Percentiles rank a stretch among this genome's conserved stretches.
Evolutionary conservation across 2,329 filamentous ascomycete species (phyloP).

Genomic region (Lecanicillium sp.): DNA sequence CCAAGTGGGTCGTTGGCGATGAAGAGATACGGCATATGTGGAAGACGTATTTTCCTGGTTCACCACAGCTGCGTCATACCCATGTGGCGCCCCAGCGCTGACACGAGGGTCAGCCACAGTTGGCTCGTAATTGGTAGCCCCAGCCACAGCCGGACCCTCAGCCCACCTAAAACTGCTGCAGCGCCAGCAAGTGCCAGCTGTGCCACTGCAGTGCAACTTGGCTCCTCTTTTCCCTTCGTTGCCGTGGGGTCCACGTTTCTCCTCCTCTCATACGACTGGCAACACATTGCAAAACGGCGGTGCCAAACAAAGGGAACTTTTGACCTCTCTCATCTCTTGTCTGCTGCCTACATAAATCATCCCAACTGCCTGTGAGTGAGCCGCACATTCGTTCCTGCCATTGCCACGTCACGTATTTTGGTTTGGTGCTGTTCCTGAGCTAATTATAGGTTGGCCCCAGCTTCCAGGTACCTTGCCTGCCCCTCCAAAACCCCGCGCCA

Average conservation of each 20-base stretch:
- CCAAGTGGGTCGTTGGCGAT: too few species aligned
- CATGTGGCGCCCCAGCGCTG: too few species aligned
- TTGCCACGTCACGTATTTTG: neutral
- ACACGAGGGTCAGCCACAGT: too few species aligned
- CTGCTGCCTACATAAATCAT: neutral
- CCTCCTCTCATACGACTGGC: slow-evolving; percentile 1
- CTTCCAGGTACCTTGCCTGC: neutral
- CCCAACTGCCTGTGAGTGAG: neutral
- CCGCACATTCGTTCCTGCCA: too few species aligned
- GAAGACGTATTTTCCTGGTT: too few species aligned
- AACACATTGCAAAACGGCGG: neutral
- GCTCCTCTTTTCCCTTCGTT: slow-evolving; percentile 6
- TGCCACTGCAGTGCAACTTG: too few species aligned
- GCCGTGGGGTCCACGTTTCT: slow-evolving; percentile 5
- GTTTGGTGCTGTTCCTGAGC: neutral
- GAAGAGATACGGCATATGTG: too few species aligned
- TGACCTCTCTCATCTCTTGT: neutral
- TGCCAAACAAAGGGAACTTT: neutral
- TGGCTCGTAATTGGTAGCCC: too few species aligned
- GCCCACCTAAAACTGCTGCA: too few species aligned
- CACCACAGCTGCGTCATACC: too few species aligned
- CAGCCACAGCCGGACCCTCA: too few species aligned
- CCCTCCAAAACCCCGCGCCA: slow-evolving; percentile 11
- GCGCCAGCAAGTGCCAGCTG: too few species aligned
- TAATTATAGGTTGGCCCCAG: neutral